A percentile compares a stretch with the other conserved stretches of the same genome.
These are phyloP conservation scores for Metschnikowia borealis DNA, from an alignment of 805 yeast species.

Conservation along the genomic window DNA sequence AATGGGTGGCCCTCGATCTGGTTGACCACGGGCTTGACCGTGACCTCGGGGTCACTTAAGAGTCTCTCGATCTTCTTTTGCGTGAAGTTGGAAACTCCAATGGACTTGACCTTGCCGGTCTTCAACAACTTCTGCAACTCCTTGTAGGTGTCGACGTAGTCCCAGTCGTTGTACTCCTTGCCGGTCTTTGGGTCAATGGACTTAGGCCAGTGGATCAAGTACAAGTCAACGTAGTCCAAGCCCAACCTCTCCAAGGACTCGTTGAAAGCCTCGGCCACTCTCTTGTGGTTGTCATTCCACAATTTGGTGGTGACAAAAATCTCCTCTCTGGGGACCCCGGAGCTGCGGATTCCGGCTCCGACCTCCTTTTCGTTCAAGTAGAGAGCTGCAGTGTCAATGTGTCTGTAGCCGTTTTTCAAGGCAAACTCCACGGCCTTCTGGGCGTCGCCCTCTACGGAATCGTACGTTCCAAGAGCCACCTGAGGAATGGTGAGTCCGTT, in stretches of 20 bases:
- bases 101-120: conserved; percentile 17
- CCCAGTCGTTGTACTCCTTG: conserved; percentile 11
- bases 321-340: conserved; percentile 17
- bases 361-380: conserved; percentile 67
- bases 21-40: conserved; percentile 19
- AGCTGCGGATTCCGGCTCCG: conserved; percentile 51
- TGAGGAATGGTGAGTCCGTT: conserved; percentile 62
- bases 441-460: conserved; percentile 52
- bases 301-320: conserved; percentile 18
- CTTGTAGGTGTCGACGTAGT: conserved; percentile 32
- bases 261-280: conserved; percentile 12
- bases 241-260: conserved; percentile 16
- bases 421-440: conserved; percentile 58
- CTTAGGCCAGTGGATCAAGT: conserved; percentile 20
- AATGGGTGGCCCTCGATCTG: conserved; percentile 20
- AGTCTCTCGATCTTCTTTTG: conserved; percentile 12
- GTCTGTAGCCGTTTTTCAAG: conserved; percentile 63
- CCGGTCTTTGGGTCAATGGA: conserved; percentile 12
- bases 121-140: conserved; percentile 28
- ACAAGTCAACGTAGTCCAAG: conserved; percentile 18
- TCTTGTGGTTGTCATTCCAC: conserved; percentile 15
- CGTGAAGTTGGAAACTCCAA: conserved; percentile 20
- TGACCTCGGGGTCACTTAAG: conserved; percentile 17
- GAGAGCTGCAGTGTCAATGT: conserved; percentile 72
- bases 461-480: conserved; percentile 75